Evolutionary conservation across 306 rosid genomes (phyloP), one percentile per base, ranked within the genome.

Genomic region (Delonix regia): DNA sequence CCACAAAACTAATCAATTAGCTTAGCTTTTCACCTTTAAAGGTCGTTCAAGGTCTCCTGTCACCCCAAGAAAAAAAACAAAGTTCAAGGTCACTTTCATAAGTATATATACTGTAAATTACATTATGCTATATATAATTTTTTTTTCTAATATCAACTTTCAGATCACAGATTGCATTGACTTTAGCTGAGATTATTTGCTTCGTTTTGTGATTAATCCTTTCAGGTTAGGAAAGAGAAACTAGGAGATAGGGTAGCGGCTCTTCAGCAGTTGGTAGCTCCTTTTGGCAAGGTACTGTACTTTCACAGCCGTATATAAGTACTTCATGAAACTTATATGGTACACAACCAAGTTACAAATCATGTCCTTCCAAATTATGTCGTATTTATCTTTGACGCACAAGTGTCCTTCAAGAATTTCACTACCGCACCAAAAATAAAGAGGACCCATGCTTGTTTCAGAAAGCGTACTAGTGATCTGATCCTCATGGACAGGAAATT

Each of bases 211-310:
- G 22, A 42, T 39, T 62, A 65, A 38, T 12, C 56, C 59, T 18
- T 18, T 22, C 88, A 93, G 98, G 97, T 93, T 77, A 85, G 98
- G 75, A 93, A 93, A 84, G 98, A 93, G 73, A 93, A 91, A 86
- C 60, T 93, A 70, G 98, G 98, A 53, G 98, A 93, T 64, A 93
- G 98, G 82, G 85, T 93, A 78, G 91, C 98, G 45, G 87, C 97
- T 57, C 98, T 93, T 61, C 98, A 93, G 79, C 98, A 93, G 82
- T 76, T 93, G 87, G 98, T 93, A 19, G 94, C 98, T 62, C 98
- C 98, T 39, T 93, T 91, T 75, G 98, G 98, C 83, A 93, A 93
- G 94, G 98, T 93, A 81, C 28, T 51, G 8, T 34, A 47, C 49
- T 67, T n/a, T 34, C 36, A 41, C 52, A 42, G 22, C 18, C 48